phyloP scores from a whole-genome alignment of 441 rosid species.

The Mallotus japonicus region DNA sequence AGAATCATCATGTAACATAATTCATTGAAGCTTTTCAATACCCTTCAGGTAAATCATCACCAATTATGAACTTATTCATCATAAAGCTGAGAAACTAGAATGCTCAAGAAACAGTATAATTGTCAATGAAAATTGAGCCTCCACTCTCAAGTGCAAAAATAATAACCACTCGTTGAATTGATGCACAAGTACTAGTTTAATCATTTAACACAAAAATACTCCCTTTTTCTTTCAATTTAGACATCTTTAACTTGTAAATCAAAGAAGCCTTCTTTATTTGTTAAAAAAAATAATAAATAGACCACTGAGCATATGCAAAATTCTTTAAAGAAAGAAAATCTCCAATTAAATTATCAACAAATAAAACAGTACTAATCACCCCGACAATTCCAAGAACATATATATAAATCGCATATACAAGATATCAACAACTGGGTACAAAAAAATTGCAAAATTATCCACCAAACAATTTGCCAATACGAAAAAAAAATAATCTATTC shows the following conservation, averaged over 20 bases:
- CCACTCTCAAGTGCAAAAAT: not conserved
- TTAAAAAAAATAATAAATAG: too few species aligned
- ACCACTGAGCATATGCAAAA: not conserved
- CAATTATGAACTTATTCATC: too few species aligned
- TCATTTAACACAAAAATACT: not conserved
- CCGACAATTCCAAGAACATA: not conserved
- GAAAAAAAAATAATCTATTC: slow-evolving; percentile 3
- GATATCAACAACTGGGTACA: slow-evolving; percentile 3
- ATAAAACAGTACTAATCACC: not conserved
- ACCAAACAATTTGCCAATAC: too few species aligned
- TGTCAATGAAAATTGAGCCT: not conserved
- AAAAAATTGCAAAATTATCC: slow-evolving; percentile 2
- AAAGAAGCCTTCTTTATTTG: not conserved
- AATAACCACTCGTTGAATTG: not conserved
- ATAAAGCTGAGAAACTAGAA: not conserved
- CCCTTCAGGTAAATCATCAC: too few species aligned
- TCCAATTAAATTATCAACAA: not conserved
- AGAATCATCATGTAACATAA: not conserved
- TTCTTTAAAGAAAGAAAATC: not conserved
- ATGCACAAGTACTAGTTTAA: not conserved
- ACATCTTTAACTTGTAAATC: slow-evolving; percentile 5
- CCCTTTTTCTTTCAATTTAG: not conserved
- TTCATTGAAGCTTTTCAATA: too few species aligned
- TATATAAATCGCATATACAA: too few species aligned
- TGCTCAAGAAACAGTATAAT: not conserved